Evolutionary conservation across 306 rosid genomes (phyloP), one percentile per base, ranked within the genome.

Genomic region (Quercus gilva): DNA sequence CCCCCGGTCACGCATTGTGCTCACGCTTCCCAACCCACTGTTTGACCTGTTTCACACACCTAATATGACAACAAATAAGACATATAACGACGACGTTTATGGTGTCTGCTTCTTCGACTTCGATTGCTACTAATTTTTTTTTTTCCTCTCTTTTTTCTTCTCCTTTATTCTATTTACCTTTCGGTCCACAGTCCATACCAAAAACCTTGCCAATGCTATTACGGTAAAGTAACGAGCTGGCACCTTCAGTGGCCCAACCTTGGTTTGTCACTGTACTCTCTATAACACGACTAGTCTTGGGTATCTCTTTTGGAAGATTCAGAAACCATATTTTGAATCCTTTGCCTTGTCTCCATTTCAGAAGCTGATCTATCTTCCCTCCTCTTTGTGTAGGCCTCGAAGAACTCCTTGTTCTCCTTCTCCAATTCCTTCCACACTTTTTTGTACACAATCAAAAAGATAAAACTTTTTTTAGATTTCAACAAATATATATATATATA

Each of bases 381-480:
- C 73, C 64, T 79, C 59, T 78, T 91, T 7, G 49, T 14, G 76
- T 95, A 95, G 3, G 86, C 86, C 86, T 95, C 91, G 53, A 95
- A 95, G 84, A 93, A 95, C 73, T 91, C 98, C 89, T 88, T 90
- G 86, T 95, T 95, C 91, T 89, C 99, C 82, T 93, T 93, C 89
- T 90, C 98, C 43, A 95, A 49, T 85, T 93, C 99, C 81, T 87
- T 93, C 99, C 98, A 95, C 75, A 95, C 99, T 95, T 88, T 88
- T 51, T 12, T 14, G 8, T 35, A 23, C 71, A 23, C n/a, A 31
- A 51, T 59, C 20, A 17, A 17, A 20, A 45, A 71, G 3, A n/a
- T n/a, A 25, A 58, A 43, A 35, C 11, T 6, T 2, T 6, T 18
- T 45, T 23, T 15, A 18, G 4, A 28, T 64, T 49, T 33, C 31